Conservation (phyloP, 228 moss, liverwort and hornwort species). For the Sphagnum magellanicum region DNA sequence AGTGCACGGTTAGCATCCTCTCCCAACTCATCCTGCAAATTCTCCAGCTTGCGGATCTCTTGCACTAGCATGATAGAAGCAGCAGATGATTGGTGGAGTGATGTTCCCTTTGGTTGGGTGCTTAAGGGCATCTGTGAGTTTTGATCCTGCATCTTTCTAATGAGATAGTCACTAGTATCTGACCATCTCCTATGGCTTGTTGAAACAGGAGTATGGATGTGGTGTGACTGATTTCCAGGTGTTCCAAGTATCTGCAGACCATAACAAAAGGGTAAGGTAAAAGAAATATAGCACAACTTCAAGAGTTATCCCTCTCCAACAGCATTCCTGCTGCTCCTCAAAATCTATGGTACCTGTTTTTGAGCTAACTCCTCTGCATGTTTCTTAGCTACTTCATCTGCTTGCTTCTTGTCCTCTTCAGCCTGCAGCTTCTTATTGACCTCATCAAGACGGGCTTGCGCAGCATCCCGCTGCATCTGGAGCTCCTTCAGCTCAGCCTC, state of each 20-base stretch:
- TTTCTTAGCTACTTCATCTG: no score
- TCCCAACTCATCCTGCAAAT: slow-evolving; percentile 95
- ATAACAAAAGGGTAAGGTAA: no score
- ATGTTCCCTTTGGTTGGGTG: slow-evolving; percentile 19
- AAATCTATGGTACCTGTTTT: no score
- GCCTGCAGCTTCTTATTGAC: slow-evolving; percentile 72
- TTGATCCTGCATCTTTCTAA: slow-evolving; percentile 42
- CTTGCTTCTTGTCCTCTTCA: slow-evolving; percentile 31
- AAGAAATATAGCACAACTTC: no score
- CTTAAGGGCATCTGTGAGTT: slow-evolving; percentile 26
- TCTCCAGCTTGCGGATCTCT: slow-evolving; percentile 96
- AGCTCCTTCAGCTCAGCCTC: slow-evolving; percentile 75
- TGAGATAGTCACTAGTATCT: slow-evolving; percentile 48
- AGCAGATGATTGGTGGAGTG: slow-evolving; percentile 73
- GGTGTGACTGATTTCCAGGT: no score
- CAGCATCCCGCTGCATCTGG: slow-evolving; percentile 7
- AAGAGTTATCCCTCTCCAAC: no score
- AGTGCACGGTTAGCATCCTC: slow-evolving; percentile 96
- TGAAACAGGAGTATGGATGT: no score
- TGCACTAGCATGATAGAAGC: slow-evolving; percentile 96
- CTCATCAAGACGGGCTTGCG: slow-evolving; percentile 62
- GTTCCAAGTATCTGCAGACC: no score
- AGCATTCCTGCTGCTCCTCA: no score
- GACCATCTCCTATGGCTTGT: slow-evolving; percentile 51
- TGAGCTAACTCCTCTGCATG: no score